Evolutionary conservation across 2,329 filamentous ascomycete species (phyloP).

Genomic region (Aureobasidium sp.): DNA sequence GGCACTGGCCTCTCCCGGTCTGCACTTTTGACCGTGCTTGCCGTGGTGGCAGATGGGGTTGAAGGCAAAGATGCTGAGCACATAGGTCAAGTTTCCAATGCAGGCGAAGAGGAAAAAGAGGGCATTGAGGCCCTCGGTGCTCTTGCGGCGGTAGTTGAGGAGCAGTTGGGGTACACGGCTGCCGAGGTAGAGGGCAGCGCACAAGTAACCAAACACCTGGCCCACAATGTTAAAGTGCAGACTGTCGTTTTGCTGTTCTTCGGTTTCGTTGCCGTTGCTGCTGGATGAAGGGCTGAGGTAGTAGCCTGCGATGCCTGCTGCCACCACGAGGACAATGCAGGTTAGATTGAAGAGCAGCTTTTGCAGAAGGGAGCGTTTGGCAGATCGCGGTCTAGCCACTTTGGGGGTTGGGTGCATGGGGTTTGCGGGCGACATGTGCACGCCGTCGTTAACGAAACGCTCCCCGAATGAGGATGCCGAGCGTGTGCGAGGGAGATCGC

Average conservation of each 20-base stretch:
- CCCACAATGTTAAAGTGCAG: conserved; percentile 69
- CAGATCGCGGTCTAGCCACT: conserved; percentile 27
- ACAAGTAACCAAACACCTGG: conserved; percentile 90
- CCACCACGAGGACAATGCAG: conserved; percentile 73
- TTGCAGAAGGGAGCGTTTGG: conserved; percentile 38
- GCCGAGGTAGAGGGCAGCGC: conserved; percentile 80
- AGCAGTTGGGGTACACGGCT: conserved; percentile 85
- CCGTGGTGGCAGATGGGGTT: conserved; percentile 59
- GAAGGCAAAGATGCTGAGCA: conserved; percentile 85
- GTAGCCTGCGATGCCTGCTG: conserved; percentile 80
- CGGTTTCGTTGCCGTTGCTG: conserved; percentile 20
- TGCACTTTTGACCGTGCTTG: conserved; percentile 45
- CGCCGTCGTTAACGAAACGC: conserved; percentile 50
- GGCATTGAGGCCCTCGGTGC: conserved; percentile 85
- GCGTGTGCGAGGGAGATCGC: conserved; percentile 22
- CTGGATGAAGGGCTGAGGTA: conserved; percentile 54
- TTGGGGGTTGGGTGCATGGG: conserved; percentile 58
- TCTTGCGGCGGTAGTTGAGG: conserved; percentile 86
- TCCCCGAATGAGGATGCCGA: conserved; percentile 38
- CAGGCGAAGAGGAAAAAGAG: conserved; percentile 97
- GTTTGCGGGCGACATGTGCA: conserved; percentile 73
- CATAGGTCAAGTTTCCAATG: conserved; percentile 89
- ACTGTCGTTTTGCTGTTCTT: conserved; percentile 38
- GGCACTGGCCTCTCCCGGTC: conserved; percentile 54
- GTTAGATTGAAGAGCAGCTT: conserved; percentile 64